Percentiles rank a stretch among this genome's conserved stretches.
phyloP scores from a whole-genome alignment of 1,139 yeast species.

The Schwanniomyces etchellsii region DNA sequence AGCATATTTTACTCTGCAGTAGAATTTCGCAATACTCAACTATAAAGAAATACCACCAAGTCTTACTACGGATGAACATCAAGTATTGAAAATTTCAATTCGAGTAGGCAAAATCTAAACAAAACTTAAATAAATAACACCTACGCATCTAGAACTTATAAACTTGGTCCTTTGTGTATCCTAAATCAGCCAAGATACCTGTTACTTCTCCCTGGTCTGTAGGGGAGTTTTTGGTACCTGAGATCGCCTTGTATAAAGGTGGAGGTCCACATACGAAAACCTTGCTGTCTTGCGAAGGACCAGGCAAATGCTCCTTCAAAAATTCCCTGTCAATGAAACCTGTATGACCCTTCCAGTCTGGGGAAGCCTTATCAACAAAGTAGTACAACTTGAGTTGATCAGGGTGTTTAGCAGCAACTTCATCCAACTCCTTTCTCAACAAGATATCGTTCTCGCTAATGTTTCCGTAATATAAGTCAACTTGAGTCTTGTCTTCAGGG shows the following conservation, averaged over 20 bases:
- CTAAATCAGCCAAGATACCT: constrained; percentile 84
- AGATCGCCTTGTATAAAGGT: constrained; percentile 34
- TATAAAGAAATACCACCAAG: too few relatives aligned
- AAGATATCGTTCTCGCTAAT: constrained; percentile 74
- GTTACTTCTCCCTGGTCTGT: constrained; percentile 91
- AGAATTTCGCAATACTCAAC: neutral
- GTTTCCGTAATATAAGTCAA: constrained; percentile 71
- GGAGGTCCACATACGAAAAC: constrained; percentile 94
- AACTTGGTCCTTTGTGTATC: constrained; percentile 82
- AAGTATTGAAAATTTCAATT: too few relatives aligned
- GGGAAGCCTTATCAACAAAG: constrained; percentile 66
- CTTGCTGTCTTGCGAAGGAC: constrained; percentile 55
- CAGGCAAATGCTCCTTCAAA: constrained; percentile 61
- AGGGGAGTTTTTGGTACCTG: constrained; percentile 84
- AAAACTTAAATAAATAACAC: too few relatives aligned
- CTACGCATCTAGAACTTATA: constrained; percentile 73
- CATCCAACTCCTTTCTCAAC: constrained; percentile 74
- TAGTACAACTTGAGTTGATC: constrained; percentile 70
- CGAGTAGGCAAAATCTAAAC: too few relatives aligned
- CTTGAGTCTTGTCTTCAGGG: constrained; percentile 73
- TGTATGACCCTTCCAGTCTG: constrained; percentile 70
- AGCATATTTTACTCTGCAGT: neutral
- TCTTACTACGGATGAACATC: too few relatives aligned
- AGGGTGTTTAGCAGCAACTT: constrained; percentile 51
- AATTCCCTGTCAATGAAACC: constrained; percentile 83